These are phyloP conservation scores for Aspergillus aculeatus DNA, from an alignment of 2,329 filamentous ascomycete species.

Conservation along the genomic window DNA sequence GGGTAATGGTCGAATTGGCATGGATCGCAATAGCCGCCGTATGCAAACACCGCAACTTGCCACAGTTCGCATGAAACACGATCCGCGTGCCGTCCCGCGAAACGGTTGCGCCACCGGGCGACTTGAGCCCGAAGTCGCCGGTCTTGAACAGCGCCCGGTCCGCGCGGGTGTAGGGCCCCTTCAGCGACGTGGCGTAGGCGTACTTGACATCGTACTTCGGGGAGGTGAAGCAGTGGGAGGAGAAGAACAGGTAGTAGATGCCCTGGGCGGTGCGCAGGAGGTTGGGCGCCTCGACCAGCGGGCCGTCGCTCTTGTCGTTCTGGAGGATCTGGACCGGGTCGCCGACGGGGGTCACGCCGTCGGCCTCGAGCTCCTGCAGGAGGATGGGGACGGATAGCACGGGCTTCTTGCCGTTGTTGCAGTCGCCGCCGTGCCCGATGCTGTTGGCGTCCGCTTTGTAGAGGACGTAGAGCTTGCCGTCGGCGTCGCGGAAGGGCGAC, in stretches of 20 bases:
- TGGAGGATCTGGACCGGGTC: constrained; percentile 57
- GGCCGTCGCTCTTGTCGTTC: constrained; percentile 60
- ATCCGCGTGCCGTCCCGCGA: constrained; percentile 27
- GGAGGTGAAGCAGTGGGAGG: constrained; percentile 57
- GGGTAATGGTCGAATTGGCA: constrained; percentile 1
- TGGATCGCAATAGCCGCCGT: constrained; percentile 25
- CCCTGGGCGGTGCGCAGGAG: constrained; percentile 39
- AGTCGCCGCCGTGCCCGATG: constrained; percentile 45
- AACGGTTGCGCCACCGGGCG: constrained; percentile 29
- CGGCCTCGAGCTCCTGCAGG: constrained; percentile 37
- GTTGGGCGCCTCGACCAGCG: constrained; percentile 61
- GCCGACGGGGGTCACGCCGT: constrained; percentile 55
- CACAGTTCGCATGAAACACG: constrained; percentile 32
- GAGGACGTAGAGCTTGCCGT: constrained; percentile 56
- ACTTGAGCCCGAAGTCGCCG: constrained; percentile 25
- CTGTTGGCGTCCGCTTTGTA: constrained; percentile 67
- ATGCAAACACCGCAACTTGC: constrained; percentile 26
- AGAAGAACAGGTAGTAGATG: constrained; percentile 61
- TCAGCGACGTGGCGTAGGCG: constrained; percentile 46
- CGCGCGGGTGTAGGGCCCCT: constrained; percentile 37
- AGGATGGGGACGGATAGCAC: constrained; percentile 34
- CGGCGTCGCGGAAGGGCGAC: constrained; percentile 56
- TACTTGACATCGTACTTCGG: constrained; percentile 59
- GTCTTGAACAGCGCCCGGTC: constrained; percentile 33
- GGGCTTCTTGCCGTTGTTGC: constrained; percentile 42